Evolutionary conservation across 768 basidiomycete species (phyloP).

Genomic region (Coprinellus aureogranulatus): DNA sequence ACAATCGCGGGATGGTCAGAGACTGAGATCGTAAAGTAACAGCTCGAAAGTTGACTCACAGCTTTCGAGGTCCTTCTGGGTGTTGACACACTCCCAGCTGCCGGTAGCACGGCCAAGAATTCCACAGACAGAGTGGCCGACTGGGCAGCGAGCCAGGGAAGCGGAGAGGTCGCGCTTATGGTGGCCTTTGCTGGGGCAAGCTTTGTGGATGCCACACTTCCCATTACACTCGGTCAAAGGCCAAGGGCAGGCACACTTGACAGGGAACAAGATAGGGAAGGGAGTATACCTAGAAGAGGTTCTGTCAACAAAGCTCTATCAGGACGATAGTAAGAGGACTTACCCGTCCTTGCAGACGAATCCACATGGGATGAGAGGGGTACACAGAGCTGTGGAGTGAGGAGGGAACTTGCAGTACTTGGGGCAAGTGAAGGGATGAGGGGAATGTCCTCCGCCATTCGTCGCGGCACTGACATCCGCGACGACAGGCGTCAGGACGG

Average conservation of each 20-base stretch:
- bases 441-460: background rate
- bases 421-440: constrained; percentile 1
- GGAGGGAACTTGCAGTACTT: constrained; percentile 32
- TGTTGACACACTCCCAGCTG: constrained; percentile 52
- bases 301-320: background rate
- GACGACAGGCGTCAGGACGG: background rate
- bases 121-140: constrained; percentile 41
- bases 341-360: constrained; percentile 48
- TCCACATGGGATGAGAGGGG: constrained; percentile 35
- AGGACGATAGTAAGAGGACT: background rate
- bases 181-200: constrained; percentile 29
- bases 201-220: constrained; percentile 36
- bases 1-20: background rate
- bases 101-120: constrained; percentile 35
- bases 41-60: constrained; percentile 33
- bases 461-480: background rate
- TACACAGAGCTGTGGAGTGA: constrained; percentile 37
- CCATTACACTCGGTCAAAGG: constrained; percentile 49
- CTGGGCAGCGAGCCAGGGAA: constrained; percentile 32
- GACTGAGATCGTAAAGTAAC: too few relatives aligned
- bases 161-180: constrained; percentile 28
- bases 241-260: constrained; percentile 38
- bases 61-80: constrained; percentile 47
- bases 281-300: constrained; percentile 22
- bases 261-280: constrained; percentile 31